phyloP scores from a whole-genome alignment of 768 basidiomycete genomes.

The Mycena venus region DNA sequence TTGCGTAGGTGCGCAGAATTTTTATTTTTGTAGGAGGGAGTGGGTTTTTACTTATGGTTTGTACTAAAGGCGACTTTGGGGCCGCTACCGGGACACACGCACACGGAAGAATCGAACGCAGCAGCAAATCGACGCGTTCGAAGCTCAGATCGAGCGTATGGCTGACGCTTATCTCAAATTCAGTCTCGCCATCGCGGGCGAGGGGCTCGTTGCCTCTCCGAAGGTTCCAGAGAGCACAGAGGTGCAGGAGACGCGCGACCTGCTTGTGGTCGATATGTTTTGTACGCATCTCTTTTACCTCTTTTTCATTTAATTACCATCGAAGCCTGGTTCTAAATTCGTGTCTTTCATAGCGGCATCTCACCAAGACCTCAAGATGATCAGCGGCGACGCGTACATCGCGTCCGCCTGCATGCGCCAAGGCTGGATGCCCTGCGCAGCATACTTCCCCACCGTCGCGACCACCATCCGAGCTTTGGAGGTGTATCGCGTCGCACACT shows the following conservation, averaged over 20 bases:
- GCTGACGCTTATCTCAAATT: not conserved
- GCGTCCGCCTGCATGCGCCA: constrained; percentile 20
- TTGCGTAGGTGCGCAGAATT: not conserved
- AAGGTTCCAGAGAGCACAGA: not conserved
- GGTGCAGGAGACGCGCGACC: not conserved
- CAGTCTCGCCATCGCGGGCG: not conserved
- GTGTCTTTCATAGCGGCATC: not conserved
- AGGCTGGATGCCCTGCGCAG: constrained; percentile 27
- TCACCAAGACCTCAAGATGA: not conserved
- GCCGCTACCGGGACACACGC: not conserved
- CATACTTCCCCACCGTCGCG: constrained; percentile 12
- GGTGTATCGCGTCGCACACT: constrained; percentile 4
- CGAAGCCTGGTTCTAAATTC: not conserved
- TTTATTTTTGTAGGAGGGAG: not conserved
- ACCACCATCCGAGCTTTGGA: constrained; percentile 23
- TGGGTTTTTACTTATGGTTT: not conserved
- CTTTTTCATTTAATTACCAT: not conserved
- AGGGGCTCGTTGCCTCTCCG: not conserved
- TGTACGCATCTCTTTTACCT: not conserved
- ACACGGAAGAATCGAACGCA: not conserved
- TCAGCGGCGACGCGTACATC: not conserved
- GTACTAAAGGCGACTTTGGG: not conserved
- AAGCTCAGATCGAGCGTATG: not conserved
- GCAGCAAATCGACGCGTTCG: not conserved
- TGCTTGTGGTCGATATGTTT: not conserved